Evolutionary conservation across 805 yeast species (phyloP), one percentile per base, ranked within the genome.

Genomic region (Blastobotrys parvus): DNA sequence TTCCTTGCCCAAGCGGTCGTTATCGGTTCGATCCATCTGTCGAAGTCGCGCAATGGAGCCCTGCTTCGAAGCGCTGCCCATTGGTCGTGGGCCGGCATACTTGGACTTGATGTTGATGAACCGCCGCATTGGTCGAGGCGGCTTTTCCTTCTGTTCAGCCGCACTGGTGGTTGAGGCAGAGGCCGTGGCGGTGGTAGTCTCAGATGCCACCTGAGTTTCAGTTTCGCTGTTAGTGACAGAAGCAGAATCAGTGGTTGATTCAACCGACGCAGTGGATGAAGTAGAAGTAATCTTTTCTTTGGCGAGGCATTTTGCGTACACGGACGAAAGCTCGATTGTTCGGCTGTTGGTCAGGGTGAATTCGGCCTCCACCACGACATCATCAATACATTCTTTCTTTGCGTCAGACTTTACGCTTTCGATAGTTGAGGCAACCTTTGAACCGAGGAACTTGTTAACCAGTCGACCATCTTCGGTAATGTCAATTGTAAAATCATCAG

Each of bases 1-100:
- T 36, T 83, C 83, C 33, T 75, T 63, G 42, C 67, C 62, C 22
- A 65, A 62, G 42, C 84, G 69, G 42, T 70, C 76, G 11, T 64
- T 61, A 52, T 87, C 95, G 44, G 68, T 68, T 18, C 59, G 56
- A 45, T 75, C 78, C 58, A 82, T 68, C 15, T 64, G 64, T 31
- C 63, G 61, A 52, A 90, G 67, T 45, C 77, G 78, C 3, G 62
- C 53, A 22, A 63, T 60, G 6, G 80, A 63, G 20, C 61, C 60
- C 46, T 64, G 64, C 49, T 75, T 78, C 13, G 75, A 62, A 2
- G 71, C 59, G 2, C 69, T 43, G 42, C 76, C 74, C 50, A 72
- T 54, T 19, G 85, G 78, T 38, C 69, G 65, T 11, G 77, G 66
- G 11, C 69, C 61, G 17, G 64, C 44, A 38, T 71, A 64, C 34